Evolutionary conservation across 2,329 filamentous ascomycete species (phyloP), one percentile per base, ranked within the genome.

Genomic region (Xylariaceae sp.): DNA sequence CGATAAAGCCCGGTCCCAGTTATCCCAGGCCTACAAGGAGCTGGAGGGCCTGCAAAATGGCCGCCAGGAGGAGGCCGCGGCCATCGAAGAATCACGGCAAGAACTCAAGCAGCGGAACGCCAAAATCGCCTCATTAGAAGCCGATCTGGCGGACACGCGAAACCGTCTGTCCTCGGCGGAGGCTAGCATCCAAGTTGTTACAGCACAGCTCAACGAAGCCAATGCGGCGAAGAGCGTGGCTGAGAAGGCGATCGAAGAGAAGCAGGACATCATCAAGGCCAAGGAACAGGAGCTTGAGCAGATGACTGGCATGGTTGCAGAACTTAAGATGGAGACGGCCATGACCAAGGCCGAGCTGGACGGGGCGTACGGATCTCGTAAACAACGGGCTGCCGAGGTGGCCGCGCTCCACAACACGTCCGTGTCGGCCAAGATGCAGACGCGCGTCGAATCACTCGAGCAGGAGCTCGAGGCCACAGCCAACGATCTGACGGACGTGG

Each of bases 401-500:
- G 76, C 76, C 1, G 72, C 72, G 31, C 62, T 67, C 32, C 56
- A 71, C 50, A 73, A 75, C 59, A 67, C 61, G 40, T 64, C 63
- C n/a, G 68, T 55, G 36, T 51, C 51, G 16, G 37, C 40, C 18
- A 57, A 51, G 47, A 35, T 57, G 41, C 52, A 55, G 38, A 42
- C 39, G 24, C 68, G 76, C 49, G 62, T 77, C 15, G 66, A 69
- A 32, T 64, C 63, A 44, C 64, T 81, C 40, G 76, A 84, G 57
- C 88, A 83, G 55, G 81, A 88, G 53, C 67, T 94, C 14, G 74
- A 78, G 43, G 63, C 70, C n/a, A 59, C 57, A 8, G 54, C 53
- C 28, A 44, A 56, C 33, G 57, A 61, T 43, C 46, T 61, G 29
- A 55, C 55, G 11, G 51, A 55, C 19, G 52, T 61, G 2, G 56